These are phyloP conservation scores for Cordyceps tenuipes DNA, from an alignment of 2,329 filamentous ascomycete genomes.

Conservation along the genomic window DNA sequence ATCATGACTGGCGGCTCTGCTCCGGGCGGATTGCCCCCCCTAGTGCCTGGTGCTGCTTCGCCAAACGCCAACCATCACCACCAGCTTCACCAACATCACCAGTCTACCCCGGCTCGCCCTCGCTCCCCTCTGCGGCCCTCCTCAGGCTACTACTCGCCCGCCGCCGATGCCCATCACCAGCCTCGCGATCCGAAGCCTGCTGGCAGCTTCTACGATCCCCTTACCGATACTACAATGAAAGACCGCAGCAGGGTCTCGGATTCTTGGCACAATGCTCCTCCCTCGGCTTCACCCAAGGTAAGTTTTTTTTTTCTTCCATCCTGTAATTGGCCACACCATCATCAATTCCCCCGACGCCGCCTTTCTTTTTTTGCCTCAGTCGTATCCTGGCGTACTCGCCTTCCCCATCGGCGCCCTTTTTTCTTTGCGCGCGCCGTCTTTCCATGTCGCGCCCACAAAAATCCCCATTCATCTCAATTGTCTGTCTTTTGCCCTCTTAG, in stretches of 20 bases:
- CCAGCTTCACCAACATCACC: constrained; percentile 7
- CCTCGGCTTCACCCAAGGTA: constrained; percentile 40
- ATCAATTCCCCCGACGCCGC: neutral
- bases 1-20: constrained; percentile 11
- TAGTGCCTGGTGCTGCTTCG: constrained; percentile 2
- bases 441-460: constrained; percentile 8
- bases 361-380: neutral
- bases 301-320: constrained; percentile 20
- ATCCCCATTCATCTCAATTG: constrained; percentile 9
- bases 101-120: neutral
- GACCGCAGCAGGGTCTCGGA: constrained; percentile 40
- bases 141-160: constrained; percentile 31
- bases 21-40: constrained; percentile 8
- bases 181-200: constrained; percentile 31
- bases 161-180: constrained; percentile 21
- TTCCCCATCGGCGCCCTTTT: neutral
- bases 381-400: neutral
- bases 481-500: neutral
- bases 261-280: constrained; percentile 38
- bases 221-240: constrained; percentile 38
- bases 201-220: constrained; percentile 46
- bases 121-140: constrained; percentile 36
- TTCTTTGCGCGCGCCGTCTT: neutral
- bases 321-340: constrained; percentile 15
- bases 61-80: constrained; percentile 14